Evolutionary conservation across 192 early-diverging fungal species (phyloP).

Genomic region (Powellomyces hirtus): DNA sequence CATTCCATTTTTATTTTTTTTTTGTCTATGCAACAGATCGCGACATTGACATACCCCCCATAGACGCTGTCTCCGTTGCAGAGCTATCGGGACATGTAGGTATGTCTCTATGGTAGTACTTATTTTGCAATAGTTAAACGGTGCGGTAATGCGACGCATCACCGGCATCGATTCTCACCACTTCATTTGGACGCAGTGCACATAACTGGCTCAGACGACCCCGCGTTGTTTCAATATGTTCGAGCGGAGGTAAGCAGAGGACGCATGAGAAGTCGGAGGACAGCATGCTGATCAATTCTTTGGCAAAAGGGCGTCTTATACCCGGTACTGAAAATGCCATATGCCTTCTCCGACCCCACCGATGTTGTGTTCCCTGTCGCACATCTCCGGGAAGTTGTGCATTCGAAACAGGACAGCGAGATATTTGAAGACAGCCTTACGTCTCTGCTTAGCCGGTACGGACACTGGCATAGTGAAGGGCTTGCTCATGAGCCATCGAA

Average conservation of each 20-base stretch:
- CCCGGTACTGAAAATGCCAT: conserved; percentile 1
- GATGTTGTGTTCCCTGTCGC: conserved; percentile 4
- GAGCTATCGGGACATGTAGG: conserved; percentile 3
- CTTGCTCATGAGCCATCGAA: background rate
- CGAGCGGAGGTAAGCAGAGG: background rate
- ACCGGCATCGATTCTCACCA: too few species aligned
- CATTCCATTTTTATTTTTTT: too few species aligned
- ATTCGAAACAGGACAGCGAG: background rate
- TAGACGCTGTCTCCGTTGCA: background rate
- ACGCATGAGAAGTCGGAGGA: background rate
- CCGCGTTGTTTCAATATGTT: background rate
- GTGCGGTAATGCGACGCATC: background rate
- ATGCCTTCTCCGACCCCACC: conserved; percentile 3
- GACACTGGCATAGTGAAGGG: background rate
- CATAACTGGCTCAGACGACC: background rate
- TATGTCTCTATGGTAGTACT: background rate
- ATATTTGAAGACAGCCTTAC: background rate
- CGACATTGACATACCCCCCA: background rate
- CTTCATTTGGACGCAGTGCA: background rate
- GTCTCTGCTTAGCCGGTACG: background rate
- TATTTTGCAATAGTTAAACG: background rate
- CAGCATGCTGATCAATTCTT: background rate
- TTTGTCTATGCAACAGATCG: too few species aligned
- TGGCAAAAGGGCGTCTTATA: conserved; percentile 12
- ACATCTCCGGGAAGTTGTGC: background rate